Evolutionary conservation across 768 basidiomycete genomes (phyloP).

Genomic region (Lactifluus piperatus): DNA sequence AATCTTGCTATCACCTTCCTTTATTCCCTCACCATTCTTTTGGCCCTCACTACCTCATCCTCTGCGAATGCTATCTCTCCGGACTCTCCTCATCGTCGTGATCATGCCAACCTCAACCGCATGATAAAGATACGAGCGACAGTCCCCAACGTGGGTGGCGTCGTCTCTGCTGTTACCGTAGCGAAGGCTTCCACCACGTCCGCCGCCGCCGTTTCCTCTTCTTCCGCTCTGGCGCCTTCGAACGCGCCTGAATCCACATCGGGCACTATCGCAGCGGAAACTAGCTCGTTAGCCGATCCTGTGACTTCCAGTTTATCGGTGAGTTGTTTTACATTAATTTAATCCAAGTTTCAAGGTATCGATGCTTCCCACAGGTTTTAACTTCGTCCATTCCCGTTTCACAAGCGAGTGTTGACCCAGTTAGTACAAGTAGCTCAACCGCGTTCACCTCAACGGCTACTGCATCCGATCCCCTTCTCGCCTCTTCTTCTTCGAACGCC

Average conservation of each 20-base stretch:
- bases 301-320: constrained; percentile 6
- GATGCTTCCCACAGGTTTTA: not conserved
- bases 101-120: constrained; percentile 52
- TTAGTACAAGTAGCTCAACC: constrained; percentile 26
- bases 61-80: constrained; percentile 39
- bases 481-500: constrained; percentile 11
- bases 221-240: constrained; percentile 13
- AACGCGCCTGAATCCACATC: constrained; percentile 12
- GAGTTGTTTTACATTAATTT: not conserved
- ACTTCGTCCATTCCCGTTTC: constrained; percentile 4
- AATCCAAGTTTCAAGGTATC: not conserved
- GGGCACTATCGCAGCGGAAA: not conserved
- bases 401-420: constrained; percentile 11
- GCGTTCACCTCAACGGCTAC: constrained; percentile 18
- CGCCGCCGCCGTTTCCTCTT: constrained; percentile 5
- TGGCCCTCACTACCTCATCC: constrained; percentile 37
- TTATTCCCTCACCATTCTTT: constrained; percentile 47
- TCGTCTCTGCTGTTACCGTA: constrained; percentile 28
- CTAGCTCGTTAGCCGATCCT: constrained; percentile 6
- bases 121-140: constrained; percentile 59
- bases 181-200: constrained; percentile 14
- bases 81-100: constrained; percentile 35
- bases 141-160: not conserved
- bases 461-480: constrained; percentile 13
- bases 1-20: constrained; percentile 53